Evolutionary conservation across 2,329 filamentous ascomycete species (phyloP).

Genomic region (Hirsutella minnesotensis): DNA sequence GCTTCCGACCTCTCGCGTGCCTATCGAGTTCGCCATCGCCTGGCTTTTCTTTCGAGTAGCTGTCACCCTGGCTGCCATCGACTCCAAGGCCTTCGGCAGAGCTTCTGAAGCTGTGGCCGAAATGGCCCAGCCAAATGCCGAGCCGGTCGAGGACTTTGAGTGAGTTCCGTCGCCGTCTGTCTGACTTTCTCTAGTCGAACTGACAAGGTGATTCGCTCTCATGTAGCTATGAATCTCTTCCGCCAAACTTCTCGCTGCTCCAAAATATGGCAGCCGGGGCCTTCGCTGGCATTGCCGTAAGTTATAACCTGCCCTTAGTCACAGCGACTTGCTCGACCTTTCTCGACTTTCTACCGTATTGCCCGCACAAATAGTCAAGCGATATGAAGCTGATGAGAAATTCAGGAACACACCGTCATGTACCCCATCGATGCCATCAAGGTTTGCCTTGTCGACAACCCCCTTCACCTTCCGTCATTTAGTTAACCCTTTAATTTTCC

Average conservation of each 20-base stretch:
- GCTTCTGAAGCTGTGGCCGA: conserved; percentile 55
- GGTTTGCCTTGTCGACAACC: conserved; percentile 39
- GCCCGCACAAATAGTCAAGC: not conserved
- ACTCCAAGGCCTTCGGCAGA: conserved; percentile 48
- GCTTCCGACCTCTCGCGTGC: not conserved
- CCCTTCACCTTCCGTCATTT: not conserved
- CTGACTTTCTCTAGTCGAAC: not conserved
- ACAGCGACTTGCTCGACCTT: no score
- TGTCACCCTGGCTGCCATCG: conserved; percentile 50
- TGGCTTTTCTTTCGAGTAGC: not conserved
- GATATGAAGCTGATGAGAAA: not conserved
- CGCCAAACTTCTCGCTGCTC: conserved; percentile 83
- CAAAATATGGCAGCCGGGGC: conserved; percentile 96
- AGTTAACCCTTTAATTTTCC: not conserved
- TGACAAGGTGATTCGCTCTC: not conserved
- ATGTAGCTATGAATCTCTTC: conserved; percentile 78
- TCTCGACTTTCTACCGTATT: not conserved
- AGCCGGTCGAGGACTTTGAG: conserved; percentile 55
- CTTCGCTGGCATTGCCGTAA: conserved; percentile 89
- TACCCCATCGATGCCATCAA: conserved; percentile 97
- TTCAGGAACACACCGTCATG: conserved; percentile 94
- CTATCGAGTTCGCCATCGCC: not conserved
- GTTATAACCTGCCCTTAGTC: conserved; percentile 15
- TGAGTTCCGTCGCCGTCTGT: conserved; percentile 23
- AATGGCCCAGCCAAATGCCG: conserved; percentile 57